Evolutionary conservation across 2,329 filamentous ascomycete species (phyloP).

Genomic region (Xylariaceae sp.): DNA sequence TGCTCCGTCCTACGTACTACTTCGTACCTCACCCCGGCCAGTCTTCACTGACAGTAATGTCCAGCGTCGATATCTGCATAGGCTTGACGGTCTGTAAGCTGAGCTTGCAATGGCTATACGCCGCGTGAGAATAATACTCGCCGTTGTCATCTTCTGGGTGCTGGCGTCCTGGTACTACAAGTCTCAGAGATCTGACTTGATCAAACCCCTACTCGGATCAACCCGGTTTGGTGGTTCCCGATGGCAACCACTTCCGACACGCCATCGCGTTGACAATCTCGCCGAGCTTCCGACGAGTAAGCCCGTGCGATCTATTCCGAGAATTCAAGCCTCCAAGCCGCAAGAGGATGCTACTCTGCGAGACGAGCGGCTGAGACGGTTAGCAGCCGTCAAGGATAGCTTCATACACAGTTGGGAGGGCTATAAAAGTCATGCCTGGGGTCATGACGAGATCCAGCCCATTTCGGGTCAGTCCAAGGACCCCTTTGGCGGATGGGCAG

Average conservation of each 20-base stretch:
- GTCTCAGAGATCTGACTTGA: slow-evolving; percentile 21
- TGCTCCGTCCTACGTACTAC: neutral
- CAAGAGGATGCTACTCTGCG: slow-evolving; percentile 36
- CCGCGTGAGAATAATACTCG: slow-evolving; percentile 29
- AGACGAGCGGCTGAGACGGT: slow-evolving; percentile 36
- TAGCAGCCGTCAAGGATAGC: slow-evolving; percentile 43
- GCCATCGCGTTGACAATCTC: slow-evolving; percentile 32
- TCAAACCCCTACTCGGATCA: slow-evolving; percentile 14
- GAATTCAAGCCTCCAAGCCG: slow-evolving; percentile 51
- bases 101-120: slow-evolving; percentile 28
- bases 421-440: slow-evolving; percentile 60
- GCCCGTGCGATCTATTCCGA: slow-evolving; percentile 50
- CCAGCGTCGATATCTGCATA: neutral
- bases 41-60: slow-evolving; percentile 6
- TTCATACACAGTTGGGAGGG: slow-evolving; percentile 54
- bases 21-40: neutral
- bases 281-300: slow-evolving; percentile 35
- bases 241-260: slow-evolving; percentile 35
- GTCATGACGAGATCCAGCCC: slow-evolving; percentile 57
- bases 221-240: slow-evolving; percentile 10
- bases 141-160: slow-evolving; percentile 28
- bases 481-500: slow-evolving; percentile 62
- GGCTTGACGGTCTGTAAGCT: slow-evolving; percentile 3
- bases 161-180: slow-evolving; percentile 32
- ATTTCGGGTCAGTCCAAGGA: slow-evolving; percentile 48